These are phyloP conservation scores for Lecanosticta acicola DNA, from an alignment of 2,329 filamentous ascomycete species.

Conservation along the genomic window DNA sequence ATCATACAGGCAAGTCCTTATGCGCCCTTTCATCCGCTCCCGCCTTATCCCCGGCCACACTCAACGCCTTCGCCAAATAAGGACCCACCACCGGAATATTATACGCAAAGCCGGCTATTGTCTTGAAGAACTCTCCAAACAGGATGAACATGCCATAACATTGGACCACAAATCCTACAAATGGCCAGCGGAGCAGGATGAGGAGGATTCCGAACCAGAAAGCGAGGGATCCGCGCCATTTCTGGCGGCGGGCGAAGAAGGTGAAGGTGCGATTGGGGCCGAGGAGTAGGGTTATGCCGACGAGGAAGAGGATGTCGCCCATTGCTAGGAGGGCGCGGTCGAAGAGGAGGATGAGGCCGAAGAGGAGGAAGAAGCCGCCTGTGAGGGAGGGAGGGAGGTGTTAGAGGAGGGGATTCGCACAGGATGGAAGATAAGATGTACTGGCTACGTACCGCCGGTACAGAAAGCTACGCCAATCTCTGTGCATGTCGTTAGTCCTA, in stretches of 20 bases:
- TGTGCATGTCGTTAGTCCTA: slow-evolving; percentile 39
- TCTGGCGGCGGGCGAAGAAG: slow-evolving; percentile 93
- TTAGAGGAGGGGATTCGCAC: not conserved
- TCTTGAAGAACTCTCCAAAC: slow-evolving; percentile 94
- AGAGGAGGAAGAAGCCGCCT: slow-evolving; percentile 93
- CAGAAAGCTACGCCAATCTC: slow-evolving; percentile 98
- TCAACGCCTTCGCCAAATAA: slow-evolving; percentile 69
- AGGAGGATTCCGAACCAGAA: slow-evolving; percentile 78
- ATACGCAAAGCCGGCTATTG: slow-evolving; percentile 80
- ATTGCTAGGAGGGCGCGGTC: slow-evolving; percentile 96
- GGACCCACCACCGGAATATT: slow-evolving; percentile 81
- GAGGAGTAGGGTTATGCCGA: slow-evolving; percentile 93
- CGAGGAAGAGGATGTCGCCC: slow-evolving; percentile 98
- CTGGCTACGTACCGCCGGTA: slow-evolving; percentile 80
- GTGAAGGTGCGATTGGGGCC: slow-evolving; percentile 81
- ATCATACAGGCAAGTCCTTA: slow-evolving; percentile 69
- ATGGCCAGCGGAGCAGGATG: slow-evolving; percentile 84
- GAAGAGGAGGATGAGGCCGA: slow-evolving; percentile 94
- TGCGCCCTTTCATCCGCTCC: slow-evolving; percentile 59
- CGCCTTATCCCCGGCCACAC: slow-evolving; percentile 67
- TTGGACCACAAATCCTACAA: slow-evolving; percentile 86
- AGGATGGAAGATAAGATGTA: too few species aligned
- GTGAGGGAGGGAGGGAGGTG: slow-evolving; percentile 7
- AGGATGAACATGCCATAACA: slow-evolving; percentile 87
- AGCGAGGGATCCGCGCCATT: slow-evolving; percentile 82